A percentile compares a stretch with the other conserved stretches of the same genome.
Evolutionary conservation across 2,329 filamentous ascomycete species (phyloP).

Genomic region (Clonostachys rosea): DNA sequence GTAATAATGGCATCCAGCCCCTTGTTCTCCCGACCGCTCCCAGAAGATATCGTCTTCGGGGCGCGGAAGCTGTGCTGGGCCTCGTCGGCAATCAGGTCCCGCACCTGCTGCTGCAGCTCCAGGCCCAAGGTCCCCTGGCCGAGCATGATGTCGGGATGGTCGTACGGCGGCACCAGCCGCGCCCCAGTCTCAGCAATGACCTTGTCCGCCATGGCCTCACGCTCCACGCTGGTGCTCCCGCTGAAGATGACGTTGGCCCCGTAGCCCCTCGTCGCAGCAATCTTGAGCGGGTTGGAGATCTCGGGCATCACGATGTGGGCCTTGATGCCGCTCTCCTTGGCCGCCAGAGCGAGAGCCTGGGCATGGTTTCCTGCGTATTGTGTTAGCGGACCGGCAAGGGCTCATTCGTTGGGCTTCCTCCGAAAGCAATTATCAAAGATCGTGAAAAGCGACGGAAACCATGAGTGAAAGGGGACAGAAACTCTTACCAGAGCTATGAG

Average conservation of each 20-base stretch:
- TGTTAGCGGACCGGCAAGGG: neutral
- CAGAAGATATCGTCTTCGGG: neutral
- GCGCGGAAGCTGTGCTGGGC: conserved; percentile 5
- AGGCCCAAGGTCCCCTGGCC: conserved; percentile 89
- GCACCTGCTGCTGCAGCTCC: conserved; percentile 74
- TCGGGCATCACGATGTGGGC: conserved; percentile 89
- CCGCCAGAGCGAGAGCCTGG: conserved; percentile 85
- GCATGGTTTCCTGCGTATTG: conserved; percentile 78
- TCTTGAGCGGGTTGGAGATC: conserved; percentile 83
- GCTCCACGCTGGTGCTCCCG: conserved; percentile 74
- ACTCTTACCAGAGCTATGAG: conserved; percentile 75
- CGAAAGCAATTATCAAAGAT: neutral
- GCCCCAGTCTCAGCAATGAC: conserved; percentile 71
- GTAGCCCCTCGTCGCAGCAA: conserved; percentile 75
- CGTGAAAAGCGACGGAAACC: too few species aligned
- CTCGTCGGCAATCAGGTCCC: conserved; percentile 36
- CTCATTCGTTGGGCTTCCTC: neutral
- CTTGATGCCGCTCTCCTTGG: conserved; percentile 65
- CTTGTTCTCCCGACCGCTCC: conserved; percentile 6
- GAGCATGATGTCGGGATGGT: conserved; percentile 86
- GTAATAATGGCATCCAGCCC: conserved; percentile 69
- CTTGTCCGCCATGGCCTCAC: conserved; percentile 69
- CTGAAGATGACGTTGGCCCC: conserved; percentile 77
- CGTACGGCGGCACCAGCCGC: conserved; percentile 81
- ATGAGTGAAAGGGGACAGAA: neutral